A percentile compares a stretch with the other conserved stretches of the same genome.
Evolutionary conservation across 1,284 basidiomycete genomes (phyloP).

Genomic region (Hymenochaete sp.): DNA sequence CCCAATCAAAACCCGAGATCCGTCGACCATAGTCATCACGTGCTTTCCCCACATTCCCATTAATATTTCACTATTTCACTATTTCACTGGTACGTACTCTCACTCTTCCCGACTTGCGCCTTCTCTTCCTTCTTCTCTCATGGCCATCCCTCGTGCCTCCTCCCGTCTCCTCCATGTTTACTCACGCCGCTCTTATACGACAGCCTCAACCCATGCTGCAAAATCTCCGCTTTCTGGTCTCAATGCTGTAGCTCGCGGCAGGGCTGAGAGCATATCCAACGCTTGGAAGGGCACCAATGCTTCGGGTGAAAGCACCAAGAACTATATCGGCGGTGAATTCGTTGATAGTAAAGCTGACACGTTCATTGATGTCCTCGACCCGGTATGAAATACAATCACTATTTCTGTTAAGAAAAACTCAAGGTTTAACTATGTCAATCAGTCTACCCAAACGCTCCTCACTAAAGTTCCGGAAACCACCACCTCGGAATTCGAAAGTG

Average conservation of each 20-base stretch:
- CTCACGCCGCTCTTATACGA: constrained; percentile 34
- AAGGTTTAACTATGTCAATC: not conserved
- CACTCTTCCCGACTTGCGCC: not conserved
- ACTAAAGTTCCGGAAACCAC: constrained; percentile 89
- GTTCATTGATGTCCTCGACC: constrained; percentile 85
- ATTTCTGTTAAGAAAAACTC: constrained; percentile 1
- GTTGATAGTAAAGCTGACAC: constrained; percentile 68
- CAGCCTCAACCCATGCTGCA: constrained; percentile 29
- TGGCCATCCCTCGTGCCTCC: constrained; percentile 23
- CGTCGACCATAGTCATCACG: too few relatives aligned
- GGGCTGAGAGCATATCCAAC: constrained; percentile 58
- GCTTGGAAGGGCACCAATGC: constrained; percentile 83
- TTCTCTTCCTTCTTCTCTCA: constrained; percentile 1
- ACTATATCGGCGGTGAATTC: constrained; percentile 85
- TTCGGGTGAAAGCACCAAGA: constrained; percentile 77
- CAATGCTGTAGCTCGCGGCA: constrained; percentile 42
- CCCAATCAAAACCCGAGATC: too few relatives aligned
- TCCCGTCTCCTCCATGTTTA: constrained; percentile 25
- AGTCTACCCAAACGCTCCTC: constrained; percentile 86
- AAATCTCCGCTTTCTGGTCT: constrained; percentile 32
- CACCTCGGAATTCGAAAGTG: constrained; percentile 70
- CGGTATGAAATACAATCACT: constrained; percentile 41
- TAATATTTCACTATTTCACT: not conserved
- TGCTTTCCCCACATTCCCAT: not conserved
- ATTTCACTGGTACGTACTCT: too few relatives aligned